These are phyloP conservation scores for Zopfia rhizophila DNA, from an alignment of 2,329 filamentous ascomycete species.

Conservation along the genomic window DNA sequence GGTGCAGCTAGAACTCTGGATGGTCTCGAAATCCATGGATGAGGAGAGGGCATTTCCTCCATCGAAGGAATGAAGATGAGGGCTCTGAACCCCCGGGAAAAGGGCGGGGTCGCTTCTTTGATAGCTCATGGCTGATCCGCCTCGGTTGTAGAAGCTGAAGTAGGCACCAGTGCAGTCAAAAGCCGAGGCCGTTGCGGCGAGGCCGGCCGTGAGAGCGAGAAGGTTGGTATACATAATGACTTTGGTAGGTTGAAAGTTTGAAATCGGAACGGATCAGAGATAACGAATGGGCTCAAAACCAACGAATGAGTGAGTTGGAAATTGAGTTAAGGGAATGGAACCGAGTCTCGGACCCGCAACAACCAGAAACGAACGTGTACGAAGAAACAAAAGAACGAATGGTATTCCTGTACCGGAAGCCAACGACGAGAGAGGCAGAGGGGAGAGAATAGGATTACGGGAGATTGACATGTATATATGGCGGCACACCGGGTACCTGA, in stretches of 20 bases:
- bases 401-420: conserved; percentile 48
- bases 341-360: conserved; percentile 49
- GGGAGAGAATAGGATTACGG: conserved; percentile 13
- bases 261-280: conserved; percentile 8
- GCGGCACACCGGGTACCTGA: conserved; percentile 3
- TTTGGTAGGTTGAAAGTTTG: conserved; percentile 8
- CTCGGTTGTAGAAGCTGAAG: conserved; percentile 52
- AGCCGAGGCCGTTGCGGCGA: conserved; percentile 43
- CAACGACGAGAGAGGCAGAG: conserved; percentile 31
- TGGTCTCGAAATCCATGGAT: conserved; percentile 37
- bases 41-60: conserved; percentile 46
- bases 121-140: conserved; percentile 44
- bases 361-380: conserved; percentile 30
- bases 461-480: conserved; percentile 32
- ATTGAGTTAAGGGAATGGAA: conserved; percentile 33
- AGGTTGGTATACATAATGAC: conserved; percentile 42
- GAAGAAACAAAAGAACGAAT: conserved; percentile 38
- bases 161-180: conserved; percentile 51
- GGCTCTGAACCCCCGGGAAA: conserved; percentile 42
- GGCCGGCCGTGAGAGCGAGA: conserved; percentile 38
- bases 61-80: conserved; percentile 52
- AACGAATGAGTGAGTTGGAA: conserved; percentile 35
- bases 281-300: conserved; percentile 15
- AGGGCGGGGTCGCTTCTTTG: conserved; percentile 50
- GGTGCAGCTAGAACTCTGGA: conserved; percentile 45